These are phyloP conservation scores for Fragaria nilgerrensis DNA, from an alignment of 306 rosid species.

Conservation along the genomic window DNA sequence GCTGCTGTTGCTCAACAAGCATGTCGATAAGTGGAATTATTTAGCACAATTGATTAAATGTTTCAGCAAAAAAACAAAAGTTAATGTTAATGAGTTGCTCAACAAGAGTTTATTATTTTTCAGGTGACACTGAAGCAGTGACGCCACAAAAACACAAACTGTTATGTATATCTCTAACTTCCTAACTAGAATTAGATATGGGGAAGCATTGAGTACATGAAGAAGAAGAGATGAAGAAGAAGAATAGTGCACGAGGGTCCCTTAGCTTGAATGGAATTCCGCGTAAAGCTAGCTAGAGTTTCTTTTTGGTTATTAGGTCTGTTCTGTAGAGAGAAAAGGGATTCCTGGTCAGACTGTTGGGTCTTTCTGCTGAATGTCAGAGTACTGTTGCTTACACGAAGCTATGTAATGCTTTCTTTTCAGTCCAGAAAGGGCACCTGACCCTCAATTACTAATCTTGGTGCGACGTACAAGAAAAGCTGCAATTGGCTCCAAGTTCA, in stretches of 20 bases:
- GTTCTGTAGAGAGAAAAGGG: neutral
- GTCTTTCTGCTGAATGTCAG: neutral
- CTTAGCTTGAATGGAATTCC: neutral
- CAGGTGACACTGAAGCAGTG: too few relatives aligned
- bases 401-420: neutral
- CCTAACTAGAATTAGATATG: too few relatives aligned
- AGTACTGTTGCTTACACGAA: neutral
- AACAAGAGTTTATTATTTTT: too few relatives aligned
- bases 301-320: neutral
- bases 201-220: too few relatives aligned
- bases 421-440: neutral
- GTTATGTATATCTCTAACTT: neutral
- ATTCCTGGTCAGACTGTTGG: neutral
- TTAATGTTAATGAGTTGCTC: too few relatives aligned
- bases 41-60: too few relatives aligned
- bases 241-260: neutral
- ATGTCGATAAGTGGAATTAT: too few relatives aligned
- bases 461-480: conserved; percentile 2
- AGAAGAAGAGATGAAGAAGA: neutral
- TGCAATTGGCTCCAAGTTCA: neutral
- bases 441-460: conserved; percentile 2
- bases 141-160: neutral
- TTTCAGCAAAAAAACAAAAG: too few relatives aligned
- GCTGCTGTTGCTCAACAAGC: too few relatives aligned
- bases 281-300: neutral